A percentile compares a stretch with the other conserved stretches of the same genome.
phyloP scores from a whole-genome alignment of 2,329 filamentous ascomycete genomes.

The Ophiostoma ips region DNA sequence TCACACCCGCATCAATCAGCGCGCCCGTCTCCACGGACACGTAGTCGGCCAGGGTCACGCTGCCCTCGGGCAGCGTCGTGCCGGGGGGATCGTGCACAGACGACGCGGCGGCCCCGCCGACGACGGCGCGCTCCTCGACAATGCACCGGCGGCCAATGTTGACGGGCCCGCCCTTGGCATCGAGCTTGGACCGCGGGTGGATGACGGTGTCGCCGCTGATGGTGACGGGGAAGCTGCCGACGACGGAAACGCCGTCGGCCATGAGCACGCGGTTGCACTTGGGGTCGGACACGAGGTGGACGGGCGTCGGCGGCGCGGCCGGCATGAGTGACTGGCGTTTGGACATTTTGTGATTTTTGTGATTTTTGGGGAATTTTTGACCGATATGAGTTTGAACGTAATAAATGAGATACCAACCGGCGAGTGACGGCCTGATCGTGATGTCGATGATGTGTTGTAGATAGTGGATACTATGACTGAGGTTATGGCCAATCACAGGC shows the following conservation, averaged over 20 bases:
- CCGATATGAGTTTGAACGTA: neutral
- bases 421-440: too few species aligned
- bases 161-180: slow-evolving; percentile 65
- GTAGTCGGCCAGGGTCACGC: slow-evolving; percentile 45
- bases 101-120: slow-evolving; percentile 29
- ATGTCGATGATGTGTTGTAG: too few species aligned
- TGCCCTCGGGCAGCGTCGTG: slow-evolving; percentile 24
- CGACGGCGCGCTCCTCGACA: slow-evolving; percentile 53
- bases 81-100: neutral
- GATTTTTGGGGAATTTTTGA: too few species aligned
- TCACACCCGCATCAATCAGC: slow-evolving; percentile 45
- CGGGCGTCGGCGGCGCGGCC: slow-evolving; percentile 37
- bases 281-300: slow-evolving; percentile 31
- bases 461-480: too few species aligned
- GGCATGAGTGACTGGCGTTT: slow-evolving; percentile 46
- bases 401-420: neutral
- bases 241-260: slow-evolving; percentile 47
- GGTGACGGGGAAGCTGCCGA: slow-evolving; percentile 63
- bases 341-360: slow-evolving; percentile 23
- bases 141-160: slow-evolving; percentile 71
- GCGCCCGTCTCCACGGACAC: slow-evolving; percentile 48
- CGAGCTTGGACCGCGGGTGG: slow-evolving; percentile 73
- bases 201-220: slow-evolving; percentile 66
- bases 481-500: too few species aligned
- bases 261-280: slow-evolving; percentile 36